Evolutionary conservation across 768 basidiomycete species (phyloP), one percentile per base, ranked within the genome.

Genomic region (Suillus fuscotomentosus): DNA sequence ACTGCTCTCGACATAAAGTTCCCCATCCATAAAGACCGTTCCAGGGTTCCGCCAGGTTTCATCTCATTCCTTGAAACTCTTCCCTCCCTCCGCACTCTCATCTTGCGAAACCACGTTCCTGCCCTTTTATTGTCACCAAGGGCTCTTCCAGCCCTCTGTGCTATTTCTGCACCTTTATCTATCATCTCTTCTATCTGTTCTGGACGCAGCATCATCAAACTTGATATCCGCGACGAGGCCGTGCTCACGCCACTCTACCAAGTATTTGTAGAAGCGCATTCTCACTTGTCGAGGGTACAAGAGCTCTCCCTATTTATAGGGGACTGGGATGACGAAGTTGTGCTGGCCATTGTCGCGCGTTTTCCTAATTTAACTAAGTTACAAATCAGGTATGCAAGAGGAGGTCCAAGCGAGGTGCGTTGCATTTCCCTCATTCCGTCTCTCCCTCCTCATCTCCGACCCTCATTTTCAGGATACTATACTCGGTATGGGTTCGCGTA

Each of bases 241-340:
- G 75, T 70, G 5, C 61, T 74, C 0, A 54, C 48, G 7, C 64
- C 69, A 8, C 34, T 76, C 36, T 73, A 70, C 34, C 74, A 71
- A 14, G 61, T 70, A 1, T 76, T 74, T 5, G 24, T 5, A 41
- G 39, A 41, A 41, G 39, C 41, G 38, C 56, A 41, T 15, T 41
- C 39, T 24, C 22, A 41, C 17, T 24, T 57, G 17, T 57, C 10
- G 17, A 73, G 66, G 15, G 72, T 76, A 10, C 65, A 72, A 24
- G 75, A 76, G n/a, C 67, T 77, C 15, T 70, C 80, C 39, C 70
- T 78, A 10, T 77, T 81, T 50, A 63, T 77, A 17, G 72, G 77
- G 39, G 70, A 71, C 59, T 84, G 83, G 83, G 82, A 83, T 63
- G 74, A 80, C 53, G 82, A 84, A 66, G 76, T 83, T 8, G 67